Percentiles rank a stretch among this genome's conserved stretches.
phyloP scores from a whole-genome alignment of 306 rosid species.

The Ormosia semicastrata region DNA sequence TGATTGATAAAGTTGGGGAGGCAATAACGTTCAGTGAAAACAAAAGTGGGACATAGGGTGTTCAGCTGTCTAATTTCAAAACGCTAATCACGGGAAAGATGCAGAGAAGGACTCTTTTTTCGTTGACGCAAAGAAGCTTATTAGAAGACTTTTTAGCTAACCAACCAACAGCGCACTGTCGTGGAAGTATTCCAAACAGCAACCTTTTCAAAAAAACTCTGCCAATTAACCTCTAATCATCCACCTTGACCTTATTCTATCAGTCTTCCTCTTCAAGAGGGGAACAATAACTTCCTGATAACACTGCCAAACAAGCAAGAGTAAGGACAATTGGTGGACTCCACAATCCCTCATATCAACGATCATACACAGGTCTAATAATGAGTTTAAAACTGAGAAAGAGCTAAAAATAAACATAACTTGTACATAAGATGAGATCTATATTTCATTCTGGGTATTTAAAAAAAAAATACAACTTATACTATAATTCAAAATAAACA shows the following conservation, averaged over 20 bases:
- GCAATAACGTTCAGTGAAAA: background rate
- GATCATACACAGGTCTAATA: background rate
- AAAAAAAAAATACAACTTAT: background rate
- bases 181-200: background rate
- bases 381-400: background rate
- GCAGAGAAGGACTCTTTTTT: background rate
- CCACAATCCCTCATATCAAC: background rate
- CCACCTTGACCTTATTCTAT: background rate
- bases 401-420: background rate
- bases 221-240: background rate
- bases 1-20: background rate
- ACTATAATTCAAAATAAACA: background rate
- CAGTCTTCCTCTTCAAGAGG: background rate
- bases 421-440: background rate
- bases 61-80: background rate
- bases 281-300: background rate
- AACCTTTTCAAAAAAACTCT: background rate
- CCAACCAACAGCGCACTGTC: background rate
- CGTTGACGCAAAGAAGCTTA: background rate
- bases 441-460: background rate
- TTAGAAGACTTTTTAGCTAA: slow-evolving; percentile 17
- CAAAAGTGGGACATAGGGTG: slow-evolving; percentile 4
- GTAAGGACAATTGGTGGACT: background rate
- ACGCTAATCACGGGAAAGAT: slow-evolving; percentile 37
- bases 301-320: background rate